A percentile compares a stretch with the other conserved stretches of the same genome.
Evolutionary conservation across 371 early-diverging fungal genomes (phyloP).

Genomic region (Syncephalastrum monosporum): DNA sequence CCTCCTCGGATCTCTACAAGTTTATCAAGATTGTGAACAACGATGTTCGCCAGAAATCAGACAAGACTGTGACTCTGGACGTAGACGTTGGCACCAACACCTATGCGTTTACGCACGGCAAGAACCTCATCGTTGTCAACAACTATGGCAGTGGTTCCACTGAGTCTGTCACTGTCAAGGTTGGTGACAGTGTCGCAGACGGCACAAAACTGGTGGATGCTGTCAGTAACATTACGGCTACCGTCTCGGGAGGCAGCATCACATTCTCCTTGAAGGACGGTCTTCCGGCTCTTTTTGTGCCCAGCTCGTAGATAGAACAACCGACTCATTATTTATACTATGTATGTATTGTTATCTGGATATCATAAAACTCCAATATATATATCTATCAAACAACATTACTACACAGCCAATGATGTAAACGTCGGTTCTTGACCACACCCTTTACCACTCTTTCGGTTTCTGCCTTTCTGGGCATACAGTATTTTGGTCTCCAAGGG

Average conservation of each 20-base stretch:
- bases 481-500: too few relatives aligned
- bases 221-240: conserved; percentile 12
- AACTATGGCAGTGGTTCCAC: conserved; percentile 23
- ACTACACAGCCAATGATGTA: too few relatives aligned
- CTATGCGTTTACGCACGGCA: conserved; percentile 26
- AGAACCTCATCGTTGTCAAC: conserved; percentile 20
- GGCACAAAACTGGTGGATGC: conserved; percentile 18
- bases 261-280: conserved; percentile 22
- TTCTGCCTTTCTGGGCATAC: too few relatives aligned
- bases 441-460: too few relatives aligned
- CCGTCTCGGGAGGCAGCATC: conserved; percentile 16
- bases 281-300: conserved; percentile 20
- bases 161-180: conserved; percentile 19
- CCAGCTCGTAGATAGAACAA: conserved; percentile 1
- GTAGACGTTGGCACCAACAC: conserved; percentile 14
- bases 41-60: conserved; percentile 14
- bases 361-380: too few relatives aligned
- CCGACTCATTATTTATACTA: too few relatives aligned
- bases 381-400: too few relatives aligned
- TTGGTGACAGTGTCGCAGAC: conserved; percentile 11
- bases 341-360: too few relatives aligned
- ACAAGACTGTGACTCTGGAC: conserved; percentile 6
- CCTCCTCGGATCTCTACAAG: conserved; percentile 18
- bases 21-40: conserved; percentile 17
- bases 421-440: too few relatives aligned